Evolutionary conservation across 108 stramenopile genomes (phyloP), one percentile per base, ranked within the genome.

Genomic region (Aurantiochytrium sp.): DNA sequence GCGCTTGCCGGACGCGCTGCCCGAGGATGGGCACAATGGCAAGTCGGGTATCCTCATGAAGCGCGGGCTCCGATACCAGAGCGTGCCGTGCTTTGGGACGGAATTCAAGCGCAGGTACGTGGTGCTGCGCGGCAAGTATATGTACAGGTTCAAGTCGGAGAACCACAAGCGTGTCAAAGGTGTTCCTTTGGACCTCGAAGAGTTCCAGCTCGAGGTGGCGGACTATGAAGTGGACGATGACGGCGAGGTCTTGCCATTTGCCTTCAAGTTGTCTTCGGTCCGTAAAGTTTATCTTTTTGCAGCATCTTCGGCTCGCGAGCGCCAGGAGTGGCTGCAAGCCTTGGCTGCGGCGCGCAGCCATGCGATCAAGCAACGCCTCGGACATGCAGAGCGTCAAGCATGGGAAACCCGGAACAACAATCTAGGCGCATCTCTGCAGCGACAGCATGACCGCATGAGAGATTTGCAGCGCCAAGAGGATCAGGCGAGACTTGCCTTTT

Each of bases 71-170:
- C 1, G 28, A 23, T 83, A 53, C 51, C 76, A 83, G 76, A 83
- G 49, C 45, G 49, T 83, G 76, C 76, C 76, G 51, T 83, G 76
- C 76, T 83, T 83, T 35, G 76, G 76, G 51, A 83, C 76, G 49
- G 51, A 53, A 53, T 83, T 21, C 5, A 83, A 83, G 51, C 45
- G 76, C 49, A 83, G 76, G 76, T 83, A 21, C 28, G 45, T 53
- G 45, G 76, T 83, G 76, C 19, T 83, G n/a, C 76, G 76, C 19
- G 76, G 76, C 51, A 83, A 83, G 76, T 83, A 21, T 45, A 6
- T 83, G 76, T 83, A 53, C 76, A 83, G 76, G 51, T 83, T 53
- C 51, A 28, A 21, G n/a, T 83, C 76, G 45, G 76, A 83, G 18
- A 35, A 12, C 4, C 49, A 47, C 25, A 83, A 83, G 51, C 45